Evolutionary conservation across 495 filamentous ascomycete species (phyloP), one percentile per base, ranked within the genome.

Genomic region (Stereocaulon alpinum): DNA sequence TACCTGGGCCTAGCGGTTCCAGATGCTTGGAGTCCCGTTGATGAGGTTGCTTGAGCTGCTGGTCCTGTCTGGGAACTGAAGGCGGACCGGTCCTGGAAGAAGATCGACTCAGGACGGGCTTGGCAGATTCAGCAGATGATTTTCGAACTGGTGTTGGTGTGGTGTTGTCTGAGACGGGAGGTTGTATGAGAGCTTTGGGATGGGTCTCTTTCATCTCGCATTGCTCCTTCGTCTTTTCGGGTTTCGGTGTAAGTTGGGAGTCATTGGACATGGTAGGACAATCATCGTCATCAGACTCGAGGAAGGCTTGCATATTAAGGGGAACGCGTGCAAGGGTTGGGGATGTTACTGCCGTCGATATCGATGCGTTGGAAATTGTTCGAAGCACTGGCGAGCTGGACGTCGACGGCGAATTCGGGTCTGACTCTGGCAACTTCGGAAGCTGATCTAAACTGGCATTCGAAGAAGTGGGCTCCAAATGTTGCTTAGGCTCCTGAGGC

Each of bases 401-500:
- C 4, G 63, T 56, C 11, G 65, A 65, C 5, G 65, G 60, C 17
- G 63, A 65, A 9, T 43, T 60, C 14, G 63, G 57, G 15, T 61
- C 65, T 14, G 65, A 66, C 61, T 63, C 61, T 11, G 63, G 63
- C 49, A 67, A 54, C 20, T 64, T 40, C 3, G 65, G 65, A 15
- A 67, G 51, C 40, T 67, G 65, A 48, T 67, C 65, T 6, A 62
- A 45, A 24, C 43, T 56, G 10, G 61, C 41, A 48, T 59, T 54
- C n/a, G 55, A 41, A 14, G 61, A 55, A 5, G 40, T 57, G 54
- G 47, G 41, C 24, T 56, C 48, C 3, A 55, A 37, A 12, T 37
- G 34, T 37, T 37, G 34, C 34, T 37, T 37, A 12, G 34, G 34
- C 34, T 37, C 34, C 0, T 9, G 51, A 17, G 29, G 29, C 17